These are phyloP conservation scores for Nematodospora valgi DNA, from an alignment of 805 yeast species.

Conservation along the genomic window DNA sequence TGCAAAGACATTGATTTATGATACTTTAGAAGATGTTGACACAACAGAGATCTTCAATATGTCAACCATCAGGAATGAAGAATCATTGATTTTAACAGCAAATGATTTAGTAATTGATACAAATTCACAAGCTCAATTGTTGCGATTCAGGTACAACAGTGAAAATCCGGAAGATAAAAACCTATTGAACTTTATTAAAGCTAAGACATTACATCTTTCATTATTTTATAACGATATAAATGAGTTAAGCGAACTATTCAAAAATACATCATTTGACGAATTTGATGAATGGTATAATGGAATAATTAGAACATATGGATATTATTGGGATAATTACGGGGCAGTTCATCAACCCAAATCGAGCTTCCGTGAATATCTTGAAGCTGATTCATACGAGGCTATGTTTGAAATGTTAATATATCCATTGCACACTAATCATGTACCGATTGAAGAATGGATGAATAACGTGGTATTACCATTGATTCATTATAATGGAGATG, in stretches of 20 bases:
- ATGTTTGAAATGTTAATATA: slow-evolving; percentile 20
- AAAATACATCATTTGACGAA: slow-evolving; percentile 9
- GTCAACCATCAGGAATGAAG: background rate
- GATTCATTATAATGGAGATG: slow-evolving; percentile 15
- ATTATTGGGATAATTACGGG: slow-evolving; percentile 27
- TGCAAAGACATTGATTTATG: slow-evolving; percentile 1
- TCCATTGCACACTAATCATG: slow-evolving; percentile 19
- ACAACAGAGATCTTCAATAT: slow-evolving; percentile 6
- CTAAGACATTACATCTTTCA: slow-evolving; percentile 19
- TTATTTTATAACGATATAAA: slow-evolving; percentile 17
- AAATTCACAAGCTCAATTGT: slow-evolving; percentile 1
- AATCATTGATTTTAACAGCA: slow-evolving; percentile 9
- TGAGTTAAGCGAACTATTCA: slow-evolving; percentile 12
- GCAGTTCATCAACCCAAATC: slow-evolving; percentile 5
- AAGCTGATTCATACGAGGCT: slow-evolving; percentile 11
- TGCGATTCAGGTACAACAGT: background rate
- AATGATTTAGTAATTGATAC: slow-evolving; percentile 9
- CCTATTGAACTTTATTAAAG: slow-evolving; percentile 17
- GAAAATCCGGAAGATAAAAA: slow-evolving; percentile 2
- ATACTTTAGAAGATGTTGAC: slow-evolving; percentile 6
- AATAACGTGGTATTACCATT: slow-evolving; percentile 27
- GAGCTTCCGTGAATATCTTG: slow-evolving; percentile 14
- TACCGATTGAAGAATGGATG: slow-evolving; percentile 26
- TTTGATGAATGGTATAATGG: slow-evolving; percentile 28
- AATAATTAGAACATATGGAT: slow-evolving; percentile 23